Evolutionary conservation across 208 protist species (phyloP).

Genomic region (Trypanosoma melophagium): DNA sequence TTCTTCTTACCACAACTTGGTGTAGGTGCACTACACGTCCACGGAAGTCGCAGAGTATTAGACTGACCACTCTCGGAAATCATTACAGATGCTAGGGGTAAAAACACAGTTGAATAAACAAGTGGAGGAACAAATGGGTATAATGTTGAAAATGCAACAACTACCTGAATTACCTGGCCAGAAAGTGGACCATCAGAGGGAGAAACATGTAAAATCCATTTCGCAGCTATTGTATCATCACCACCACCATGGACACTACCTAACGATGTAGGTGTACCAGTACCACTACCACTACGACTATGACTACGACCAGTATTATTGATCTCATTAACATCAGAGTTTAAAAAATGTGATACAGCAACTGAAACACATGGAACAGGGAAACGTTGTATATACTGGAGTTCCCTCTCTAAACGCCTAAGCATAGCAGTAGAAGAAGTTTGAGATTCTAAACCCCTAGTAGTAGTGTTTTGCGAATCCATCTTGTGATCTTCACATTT

Average conservation of each 20-base stretch:
- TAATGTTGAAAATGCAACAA: conserved; percentile 36
- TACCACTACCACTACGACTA: too few species aligned
- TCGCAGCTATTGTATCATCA: conserved; percentile 4
- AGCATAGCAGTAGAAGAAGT: not conserved
- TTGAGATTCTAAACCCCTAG: not conserved
- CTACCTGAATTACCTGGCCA: conserved; percentile 39
- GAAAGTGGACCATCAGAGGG: conserved; percentile 49
- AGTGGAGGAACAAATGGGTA: conserved; percentile 53
- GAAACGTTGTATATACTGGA: conserved; percentile 12
- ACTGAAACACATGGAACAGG: conserved; percentile 22
- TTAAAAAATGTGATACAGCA: too few species aligned
- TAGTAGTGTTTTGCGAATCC: not conserved
- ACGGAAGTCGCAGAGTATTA: conserved; percentile 43
- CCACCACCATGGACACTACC: too few species aligned
- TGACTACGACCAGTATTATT: not conserved
- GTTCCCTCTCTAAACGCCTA: conserved; percentile 19
- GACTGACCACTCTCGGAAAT: conserved; percentile 35
- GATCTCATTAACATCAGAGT: not conserved
- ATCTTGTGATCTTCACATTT: too few species aligned
- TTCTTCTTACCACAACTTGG: not conserved
- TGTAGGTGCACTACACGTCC: conserved; percentile 7
- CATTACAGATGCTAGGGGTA: conserved; percentile 40
- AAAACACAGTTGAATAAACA: conserved; percentile 36
- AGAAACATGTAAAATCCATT: conserved; percentile 45
- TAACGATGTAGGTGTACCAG: too few species aligned